A percentile compares a stretch with the other conserved stretches of the same genome.
These are phyloP conservation scores for Gossypium trilobum DNA, from an alignment of 441 rosid genomes.

Conservation along the genomic window DNA sequence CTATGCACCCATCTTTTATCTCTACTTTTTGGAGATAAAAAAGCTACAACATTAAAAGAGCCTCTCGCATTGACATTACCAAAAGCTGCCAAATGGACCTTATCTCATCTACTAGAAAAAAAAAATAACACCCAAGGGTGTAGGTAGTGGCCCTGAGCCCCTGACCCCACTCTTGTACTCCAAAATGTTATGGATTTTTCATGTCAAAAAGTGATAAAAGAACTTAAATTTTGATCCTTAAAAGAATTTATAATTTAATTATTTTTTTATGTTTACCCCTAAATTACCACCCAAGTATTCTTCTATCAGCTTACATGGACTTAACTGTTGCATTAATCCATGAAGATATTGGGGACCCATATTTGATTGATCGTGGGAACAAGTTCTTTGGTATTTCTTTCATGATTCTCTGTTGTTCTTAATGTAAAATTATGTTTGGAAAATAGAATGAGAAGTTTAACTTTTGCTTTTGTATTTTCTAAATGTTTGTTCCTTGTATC, in stretches of 20 bases:
- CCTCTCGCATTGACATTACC: constrained; percentile 1
- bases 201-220: neutral
- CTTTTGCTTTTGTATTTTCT: neutral
- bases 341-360: neutral
- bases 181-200: neutral
- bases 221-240: neutral
- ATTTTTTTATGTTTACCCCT: neutral
- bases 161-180: neutral
- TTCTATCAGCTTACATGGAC: constrained; percentile 1
- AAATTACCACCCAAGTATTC: neutral
- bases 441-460: neutral
- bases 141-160: neutral
- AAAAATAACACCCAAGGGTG: neutral
- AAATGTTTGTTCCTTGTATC: neutral
- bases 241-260: neutral
- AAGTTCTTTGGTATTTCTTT: neutral
- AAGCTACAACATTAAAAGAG: constrained; percentile 7
- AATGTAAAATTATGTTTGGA: neutral
- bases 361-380: neutral
- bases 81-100: constrained; percentile 23
- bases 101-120: constrained; percentile 12
- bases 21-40: constrained; percentile 15
- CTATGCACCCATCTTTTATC: constrained; percentile 18
- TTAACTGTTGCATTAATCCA: neutral
- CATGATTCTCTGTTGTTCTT: constrained; percentile 10